Percentiles rank a stretch among this genome's conserved stretches.
phyloP scores from a whole-genome alignment of 345 rosid species.

The Clausena lansium region DNA sequence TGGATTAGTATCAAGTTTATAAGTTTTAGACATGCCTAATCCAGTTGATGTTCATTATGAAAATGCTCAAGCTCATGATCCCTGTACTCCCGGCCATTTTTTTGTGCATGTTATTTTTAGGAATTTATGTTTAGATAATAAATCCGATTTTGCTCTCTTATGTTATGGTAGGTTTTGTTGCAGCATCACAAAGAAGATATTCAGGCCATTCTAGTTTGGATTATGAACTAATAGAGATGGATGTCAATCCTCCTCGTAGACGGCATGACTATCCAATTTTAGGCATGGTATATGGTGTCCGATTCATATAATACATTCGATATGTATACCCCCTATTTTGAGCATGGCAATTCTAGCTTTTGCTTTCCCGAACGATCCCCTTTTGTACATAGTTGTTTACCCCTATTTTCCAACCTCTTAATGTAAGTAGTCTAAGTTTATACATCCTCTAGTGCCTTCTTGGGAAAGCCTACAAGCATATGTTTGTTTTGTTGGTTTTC shows the following conservation, averaged over 20 bases:
- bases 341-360: slow-evolving; percentile 11
- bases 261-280: slow-evolving; percentile 27
- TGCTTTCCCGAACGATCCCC: neutral
- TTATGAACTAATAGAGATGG: neutral
- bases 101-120: neutral
- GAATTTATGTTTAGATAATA: neutral
- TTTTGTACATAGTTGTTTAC: slow-evolving; percentile 26
- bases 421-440: slow-evolving; percentile 26
- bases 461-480: slow-evolving; percentile 5
- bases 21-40: neutral
- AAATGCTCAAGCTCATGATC: neutral
- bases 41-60: neutral
- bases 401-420: neutral
- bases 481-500: neutral
- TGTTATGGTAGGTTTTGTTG: neutral
- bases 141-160: neutral
- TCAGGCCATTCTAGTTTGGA: slow-evolving; percentile 1
- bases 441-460: slow-evolving; percentile 12
- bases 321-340: neutral
- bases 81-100: neutral
- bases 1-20: neutral
- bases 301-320: neutral
- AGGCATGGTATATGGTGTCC: slow-evolving; percentile 24
- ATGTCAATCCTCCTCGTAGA: neutral
- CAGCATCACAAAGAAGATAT: neutral